phyloP scores from a whole-genome alignment of 768 basidiomycete species.

The Pleurotus djamor region DNA sequence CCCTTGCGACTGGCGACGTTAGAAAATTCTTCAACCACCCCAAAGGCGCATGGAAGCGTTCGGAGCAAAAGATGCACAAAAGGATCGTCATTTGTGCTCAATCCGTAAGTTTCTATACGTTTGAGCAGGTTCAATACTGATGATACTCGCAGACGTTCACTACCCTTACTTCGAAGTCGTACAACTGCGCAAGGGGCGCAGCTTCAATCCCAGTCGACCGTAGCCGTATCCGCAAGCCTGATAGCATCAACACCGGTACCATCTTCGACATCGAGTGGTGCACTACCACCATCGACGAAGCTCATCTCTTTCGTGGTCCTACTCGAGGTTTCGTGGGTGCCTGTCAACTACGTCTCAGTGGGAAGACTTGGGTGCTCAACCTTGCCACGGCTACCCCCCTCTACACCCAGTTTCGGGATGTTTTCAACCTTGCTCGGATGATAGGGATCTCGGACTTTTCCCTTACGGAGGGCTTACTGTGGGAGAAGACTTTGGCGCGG shows the following conservation, averaged over 20 bases:
- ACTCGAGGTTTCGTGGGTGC: constrained; percentile 6
- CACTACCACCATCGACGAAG: constrained; percentile 10
- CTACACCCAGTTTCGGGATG: constrained; percentile 4
- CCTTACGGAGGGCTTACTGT: neutral
- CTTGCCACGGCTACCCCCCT: constrained; percentile 11
- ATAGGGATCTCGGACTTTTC: neutral
- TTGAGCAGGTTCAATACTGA: no score
- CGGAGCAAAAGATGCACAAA: neutral
- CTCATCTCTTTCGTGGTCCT: constrained; percentile 11
- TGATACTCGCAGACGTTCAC: neutral
- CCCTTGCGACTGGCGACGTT: neutral
- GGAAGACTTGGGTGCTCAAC: neutral
- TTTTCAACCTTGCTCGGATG: constrained; percentile 6
- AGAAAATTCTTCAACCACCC: neutral
- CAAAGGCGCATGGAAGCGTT: neutral
- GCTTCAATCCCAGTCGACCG: neutral
- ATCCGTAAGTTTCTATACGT: no score
- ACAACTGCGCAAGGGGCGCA: neutral
- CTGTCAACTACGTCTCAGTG: neutral
- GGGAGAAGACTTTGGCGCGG: neutral
- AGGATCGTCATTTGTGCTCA: neutral
- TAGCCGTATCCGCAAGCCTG: neutral
- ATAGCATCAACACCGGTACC: neutral
- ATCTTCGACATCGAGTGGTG: constrained; percentile 7
- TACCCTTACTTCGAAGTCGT: neutral